Base-by-base conservation (phyloP, 2,329 filamentous ascomycete species). In the Botryotinia calthae region DNA sequence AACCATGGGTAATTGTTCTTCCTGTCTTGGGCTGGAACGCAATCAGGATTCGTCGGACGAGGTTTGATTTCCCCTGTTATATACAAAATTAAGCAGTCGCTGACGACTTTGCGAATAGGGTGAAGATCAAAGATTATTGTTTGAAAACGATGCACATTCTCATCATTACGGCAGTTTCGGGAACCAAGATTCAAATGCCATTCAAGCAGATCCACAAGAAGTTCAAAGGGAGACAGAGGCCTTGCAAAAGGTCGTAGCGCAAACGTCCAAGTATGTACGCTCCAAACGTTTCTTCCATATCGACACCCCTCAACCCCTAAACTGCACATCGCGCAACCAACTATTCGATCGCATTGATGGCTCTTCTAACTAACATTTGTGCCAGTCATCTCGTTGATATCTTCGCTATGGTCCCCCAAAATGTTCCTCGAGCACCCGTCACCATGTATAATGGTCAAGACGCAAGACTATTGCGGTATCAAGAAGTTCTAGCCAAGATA, bases 341-440 rank as follows among this genome's bases (percentile, higher is more conserved):
- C 22, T 61, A 20, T 31, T 42, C 40, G 40, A 68, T 48, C 12
- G 40, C 25, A n/a, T 28, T 25, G 40, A n/a, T 46, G 54, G 1
- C 7, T 20, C 31, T 48, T 46, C 51, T 22, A 72, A 74, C 75
- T 78, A 75, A 78, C 72, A 59, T 71, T 63, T 42, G 34, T 59
- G 56, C 59, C 78, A 91, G 89, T 78, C 90, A 90, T 78, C 87
- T 91, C 82, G 88, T 91, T 74, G 89, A 91, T 79, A 88, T 91
- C 64, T 91, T 90, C 81, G 88, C 90, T 75, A 89, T 90, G 78
- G 85, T 87, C 51, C 87, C 88, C 34, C 85, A 87, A 73, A 85
- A 85, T 73, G 81, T 82, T 48, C 77, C 79, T 68, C 77, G 80
- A 74, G 78, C 83, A 76, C 78, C 82, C 58, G 71, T 72, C 56